Conservation (phyloP, 495 filamentous ascomycete genomes). For the Trichoderma reesei region DNA sequence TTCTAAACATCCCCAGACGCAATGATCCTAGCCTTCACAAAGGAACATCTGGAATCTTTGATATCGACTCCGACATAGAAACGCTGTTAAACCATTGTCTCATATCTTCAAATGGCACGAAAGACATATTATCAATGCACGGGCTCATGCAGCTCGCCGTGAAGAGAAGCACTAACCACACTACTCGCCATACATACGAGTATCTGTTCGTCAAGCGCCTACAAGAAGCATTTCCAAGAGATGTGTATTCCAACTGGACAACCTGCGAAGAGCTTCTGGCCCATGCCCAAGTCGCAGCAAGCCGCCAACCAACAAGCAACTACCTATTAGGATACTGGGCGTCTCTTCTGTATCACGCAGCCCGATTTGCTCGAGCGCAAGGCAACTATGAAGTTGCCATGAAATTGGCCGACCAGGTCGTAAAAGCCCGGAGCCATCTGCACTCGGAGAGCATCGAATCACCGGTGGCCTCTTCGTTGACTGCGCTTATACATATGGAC, state of each 20-base stretch:
- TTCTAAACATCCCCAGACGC: constrained; percentile 20
- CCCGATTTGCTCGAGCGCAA: constrained; percentile 10
- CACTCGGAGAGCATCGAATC: constrained; percentile 25
- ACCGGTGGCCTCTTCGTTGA: constrained; percentile 6
- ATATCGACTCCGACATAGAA: background rate
- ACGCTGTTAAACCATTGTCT: constrained; percentile 21
- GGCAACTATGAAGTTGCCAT: constrained; percentile 24
- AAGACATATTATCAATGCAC: constrained; percentile 28
- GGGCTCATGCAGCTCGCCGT: constrained; percentile 35
- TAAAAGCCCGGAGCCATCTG: constrained; percentile 20
- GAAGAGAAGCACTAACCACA: constrained; percentile 31
- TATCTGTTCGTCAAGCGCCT: constrained; percentile 24
- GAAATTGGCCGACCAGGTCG: constrained; percentile 18
- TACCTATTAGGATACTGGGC: constrained; percentile 12
- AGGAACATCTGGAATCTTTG: no score
- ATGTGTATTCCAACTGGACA: constrained; percentile 24
- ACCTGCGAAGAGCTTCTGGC: constrained; percentile 27
- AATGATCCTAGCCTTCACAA: background rate
- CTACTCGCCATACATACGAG: constrained; percentile 19
- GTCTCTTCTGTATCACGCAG: constrained; percentile 11
- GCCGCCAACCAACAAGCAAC: constrained; percentile 8
- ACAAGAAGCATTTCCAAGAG: constrained; percentile 25
- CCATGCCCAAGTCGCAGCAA: constrained; percentile 28
- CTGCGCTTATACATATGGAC: constrained; percentile 17
- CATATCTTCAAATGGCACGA: constrained; percentile 22